Conservation (phyloP, 75 land plant genomes). For the Pinus taeda region DNA sequence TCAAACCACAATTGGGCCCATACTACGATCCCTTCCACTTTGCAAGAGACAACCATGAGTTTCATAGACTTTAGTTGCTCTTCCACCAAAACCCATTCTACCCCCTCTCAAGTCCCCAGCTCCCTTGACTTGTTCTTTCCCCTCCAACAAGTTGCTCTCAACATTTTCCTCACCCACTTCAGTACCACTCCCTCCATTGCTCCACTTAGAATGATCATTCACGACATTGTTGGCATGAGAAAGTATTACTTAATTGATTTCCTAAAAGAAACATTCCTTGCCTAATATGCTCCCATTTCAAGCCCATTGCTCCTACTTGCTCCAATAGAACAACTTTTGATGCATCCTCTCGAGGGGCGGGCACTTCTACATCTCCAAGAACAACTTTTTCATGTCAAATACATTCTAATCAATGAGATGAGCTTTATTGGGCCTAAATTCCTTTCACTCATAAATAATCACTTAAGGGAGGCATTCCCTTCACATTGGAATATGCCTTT, state of each 20-base stretch:
- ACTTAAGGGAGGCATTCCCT: neutral
- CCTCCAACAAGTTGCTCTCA: neutral
- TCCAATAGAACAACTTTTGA: too few species aligned
- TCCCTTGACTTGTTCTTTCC: neutral
- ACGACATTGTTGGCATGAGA: fast-evolving
- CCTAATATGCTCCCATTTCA: too few species aligned
- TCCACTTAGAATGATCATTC: neutral
- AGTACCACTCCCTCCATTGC: too few species aligned
- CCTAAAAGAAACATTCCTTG: neutral
- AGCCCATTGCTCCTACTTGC: too few species aligned
- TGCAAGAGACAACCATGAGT: neutral
- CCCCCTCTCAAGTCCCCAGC: neutral
- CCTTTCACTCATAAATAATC: neutral
- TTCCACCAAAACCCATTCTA: neutral
- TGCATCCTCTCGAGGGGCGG: too few species aligned
- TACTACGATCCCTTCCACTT: neutral
- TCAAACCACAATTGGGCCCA: neutral
- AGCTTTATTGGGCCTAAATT: neutral
- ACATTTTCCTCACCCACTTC: neutral
- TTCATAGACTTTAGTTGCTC: neutral
- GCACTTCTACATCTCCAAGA: neutral
- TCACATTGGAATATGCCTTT: neutral
- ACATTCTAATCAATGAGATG: neutral
- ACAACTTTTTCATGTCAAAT: neutral
- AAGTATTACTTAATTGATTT: neutral